Evolutionary conservation across 805 yeast genomes (phyloP), one percentile per base, ranked within the genome.

Genomic region (Nakazawaea wyomingensis): DNA sequence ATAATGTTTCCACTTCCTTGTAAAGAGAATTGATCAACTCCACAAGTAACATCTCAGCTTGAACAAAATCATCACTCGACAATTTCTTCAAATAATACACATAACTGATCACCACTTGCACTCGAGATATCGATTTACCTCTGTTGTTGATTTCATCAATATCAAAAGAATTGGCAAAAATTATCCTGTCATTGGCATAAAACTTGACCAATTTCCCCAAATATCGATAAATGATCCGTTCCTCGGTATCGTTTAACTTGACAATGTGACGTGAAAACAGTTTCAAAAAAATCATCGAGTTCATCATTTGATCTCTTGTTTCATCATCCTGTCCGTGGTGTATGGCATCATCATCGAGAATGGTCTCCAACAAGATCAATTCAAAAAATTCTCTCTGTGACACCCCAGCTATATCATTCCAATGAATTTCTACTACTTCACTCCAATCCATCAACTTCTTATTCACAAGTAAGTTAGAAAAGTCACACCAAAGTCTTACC

Each of bases 311-410:
- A 24, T 24, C 10, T n/a, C 3, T 8, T 8, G 11, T 24, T 24
- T 24, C 27, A 24, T 24, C 27, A 21, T 11, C 30, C 14, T 37
- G 21, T 6, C 17, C 9, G 2, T 11, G n/a, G n/a, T n/a, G n/a
- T n/a, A n/a, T n/a, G n/a, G n/a, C 19, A 5, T 16, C 27, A 20
- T 18, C 4, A 21, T 38, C 43, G 4, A 44, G 17, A n/a, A 44
- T 24, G 13, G 2, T 21, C 20, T 44, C 34, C 13, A 34, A 35
- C 17, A 44, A 30, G 4, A n/a, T 20, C 11, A 44, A 35, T 17
- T 44, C 47, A 10, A 39, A 44, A 13, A 10, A 16, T 27, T 34
- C 42, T 39, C 47, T 29, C 26, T 44, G 47, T n/a, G 21, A n/a
- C 4, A 37, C n/a, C 3, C 43, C 39, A 6, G 37, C 40, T 5